These are phyloP conservation scores for Gossypium davidsonii DNA, from an alignment of 441 rosid genomes.

Conservation along the genomic window DNA sequence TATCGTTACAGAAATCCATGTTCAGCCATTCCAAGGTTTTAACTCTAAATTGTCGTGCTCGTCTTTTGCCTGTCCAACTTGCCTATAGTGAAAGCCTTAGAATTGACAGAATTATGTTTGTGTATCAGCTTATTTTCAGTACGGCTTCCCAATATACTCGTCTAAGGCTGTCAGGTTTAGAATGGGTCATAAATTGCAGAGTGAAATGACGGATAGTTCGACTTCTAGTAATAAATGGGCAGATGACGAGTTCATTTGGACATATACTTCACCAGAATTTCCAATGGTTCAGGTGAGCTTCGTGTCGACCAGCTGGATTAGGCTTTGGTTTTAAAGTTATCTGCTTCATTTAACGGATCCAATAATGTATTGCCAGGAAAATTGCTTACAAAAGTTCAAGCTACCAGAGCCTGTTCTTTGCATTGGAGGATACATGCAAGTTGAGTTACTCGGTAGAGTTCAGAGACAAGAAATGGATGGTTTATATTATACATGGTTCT, in stretches of 20 bases:
- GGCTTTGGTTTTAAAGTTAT: background rate
- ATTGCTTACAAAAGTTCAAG: slow-evolving; percentile 37
- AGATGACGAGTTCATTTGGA: slow-evolving; percentile 25
- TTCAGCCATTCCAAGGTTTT: slow-evolving; percentile 35
- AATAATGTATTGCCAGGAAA: slow-evolving; percentile 30
- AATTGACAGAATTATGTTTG: slow-evolving; percentile 15
- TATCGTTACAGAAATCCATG: slow-evolving; percentile 25
- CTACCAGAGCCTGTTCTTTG: slow-evolving; percentile 56
- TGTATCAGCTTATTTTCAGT: slow-evolving; percentile 29
- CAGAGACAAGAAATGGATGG: slow-evolving; percentile 45
- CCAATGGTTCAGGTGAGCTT: slow-evolving; percentile 30
- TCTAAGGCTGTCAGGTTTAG: slow-evolving; percentile 28
- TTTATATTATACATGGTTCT: slow-evolving; percentile 24
- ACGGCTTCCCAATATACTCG: slow-evolving; percentile 29
- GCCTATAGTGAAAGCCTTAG: background rate
- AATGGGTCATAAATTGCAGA: slow-evolving; percentile 21
- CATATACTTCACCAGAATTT: slow-evolving; percentile 32
- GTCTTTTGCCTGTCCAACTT: background rate
- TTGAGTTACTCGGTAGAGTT: slow-evolving; percentile 50
- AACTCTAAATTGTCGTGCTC: background rate
- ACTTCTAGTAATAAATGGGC: slow-evolving; percentile 5
- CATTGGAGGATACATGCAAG: slow-evolving; percentile 44
- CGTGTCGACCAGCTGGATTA: background rate
- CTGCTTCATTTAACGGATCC: slow-evolving; percentile 5
- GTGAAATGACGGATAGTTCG: background rate